Base-by-base conservation (phyloP, 1,139 yeast species). In the Martiniozyma asiatica region DNA sequence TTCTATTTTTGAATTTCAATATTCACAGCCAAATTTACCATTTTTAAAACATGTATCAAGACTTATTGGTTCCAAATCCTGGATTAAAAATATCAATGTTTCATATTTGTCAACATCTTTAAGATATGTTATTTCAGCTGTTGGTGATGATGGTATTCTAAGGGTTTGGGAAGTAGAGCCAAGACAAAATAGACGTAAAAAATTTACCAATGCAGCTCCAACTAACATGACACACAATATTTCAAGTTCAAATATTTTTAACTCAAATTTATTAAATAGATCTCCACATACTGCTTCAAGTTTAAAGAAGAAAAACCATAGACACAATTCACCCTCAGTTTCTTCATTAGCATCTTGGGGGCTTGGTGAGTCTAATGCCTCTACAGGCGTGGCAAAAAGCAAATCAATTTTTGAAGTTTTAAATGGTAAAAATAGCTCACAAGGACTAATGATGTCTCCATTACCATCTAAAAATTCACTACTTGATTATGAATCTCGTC, bases 81-180 rank as follows among this genome's bases (percentile, higher is more conserved):
- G 80, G 55, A 69, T 80, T 5, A 56, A 66, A 20, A 58, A 59
- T 8, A 63, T 79, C 3, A 46, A 55, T 20, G 58, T 68, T 39
- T 73, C 66, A 38, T 53, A 55, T 8, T 51, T 46, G 31, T 40
- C 40, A 44, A 44, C 42, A 42, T 44, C 50, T 3, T 30, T 51
- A 5, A 30, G 41, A 16, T 80, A 80, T 49, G 61, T 77, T 34
- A 51, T 80, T 22, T 69, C 78, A 2, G 64, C 79, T 24, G 74
- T 74, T 36, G 85, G 87, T 2, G 75, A 68, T 43, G 93, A 80
- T 47, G 84, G 85, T 1, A 63, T 65, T 34, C 54, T 79, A 7
- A 53, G 75, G 21, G 56, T 77, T 19, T 80, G 87, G 82, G 92
- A 80, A 43, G 76, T 80, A 48, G 71, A 73, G 31, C 77, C 79